These are phyloP conservation scores for Pichia sp. DNA, from an alignment of 1,139 yeast species.

Conservation along the genomic window DNA sequence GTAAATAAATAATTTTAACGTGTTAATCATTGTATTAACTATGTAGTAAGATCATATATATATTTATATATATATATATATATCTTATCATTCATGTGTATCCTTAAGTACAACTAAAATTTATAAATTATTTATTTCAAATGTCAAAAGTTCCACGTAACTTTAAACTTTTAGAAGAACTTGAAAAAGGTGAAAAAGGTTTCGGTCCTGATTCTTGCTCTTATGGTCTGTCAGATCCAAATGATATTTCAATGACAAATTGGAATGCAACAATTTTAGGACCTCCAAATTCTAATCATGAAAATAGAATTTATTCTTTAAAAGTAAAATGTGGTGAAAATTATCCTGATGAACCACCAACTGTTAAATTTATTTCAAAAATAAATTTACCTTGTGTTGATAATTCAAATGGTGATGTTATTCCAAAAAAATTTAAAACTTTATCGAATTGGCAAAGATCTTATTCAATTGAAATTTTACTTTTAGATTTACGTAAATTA, in stretches of 20 bases:
- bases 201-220: conserved; percentile 95
- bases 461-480: conserved; percentile 85
- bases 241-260: conserved; percentile 82
- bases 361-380: conserved; percentile 69
- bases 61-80: no score
- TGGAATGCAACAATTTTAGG: conserved; percentile 98
- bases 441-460: conserved; percentile 81
- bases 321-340: conserved; percentile 73
- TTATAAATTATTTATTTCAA: background rate
- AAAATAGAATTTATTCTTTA: conserved; percentile 84
- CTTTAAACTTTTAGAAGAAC: conserved; percentile 86
- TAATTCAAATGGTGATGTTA: conserved; percentile 55
- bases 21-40: no score
- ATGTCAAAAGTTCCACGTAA: conserved; percentile 66
- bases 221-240: conserved; percentile 81
- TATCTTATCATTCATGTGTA: no score
- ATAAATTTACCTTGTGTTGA: conserved; percentile 90
- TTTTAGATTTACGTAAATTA: conserved; percentile 78
- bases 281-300: conserved; percentile 92
- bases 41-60: no score
- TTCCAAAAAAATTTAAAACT: conserved; percentile 55
- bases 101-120: background rate
- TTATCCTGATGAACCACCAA: conserved; percentile 88
- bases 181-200: conserved; percentile 97
- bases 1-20: no score